phyloP scores from a whole-genome alignment of 176 grass and related monocot genomes.

The Tillandsia fasciculata region DNA sequence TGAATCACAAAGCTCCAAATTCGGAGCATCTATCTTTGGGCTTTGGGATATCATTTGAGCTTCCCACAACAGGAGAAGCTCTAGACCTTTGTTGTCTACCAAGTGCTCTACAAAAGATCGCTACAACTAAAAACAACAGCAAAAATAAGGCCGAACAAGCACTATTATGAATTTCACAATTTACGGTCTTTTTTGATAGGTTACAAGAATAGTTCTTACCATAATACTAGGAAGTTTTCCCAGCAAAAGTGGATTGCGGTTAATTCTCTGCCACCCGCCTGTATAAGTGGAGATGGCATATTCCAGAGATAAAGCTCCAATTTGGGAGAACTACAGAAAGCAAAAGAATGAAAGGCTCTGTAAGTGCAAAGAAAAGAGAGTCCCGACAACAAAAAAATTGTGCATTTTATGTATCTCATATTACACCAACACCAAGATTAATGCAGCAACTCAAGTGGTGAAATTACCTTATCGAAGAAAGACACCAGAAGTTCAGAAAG shows the following conservation, averaged over 20 bases:
- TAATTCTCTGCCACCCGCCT: constrained; percentile 33
- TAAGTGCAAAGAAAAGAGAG: constrained; percentile 7
- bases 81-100: not conserved
- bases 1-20: no score
- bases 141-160: not conserved
- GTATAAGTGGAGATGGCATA: constrained; percentile 63
- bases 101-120: not conserved
- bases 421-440: not conserved
- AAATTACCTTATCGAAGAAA: constrained; percentile 72
- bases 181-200: not conserved
- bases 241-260: constrained; percentile 26
- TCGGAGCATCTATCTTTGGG: no score
- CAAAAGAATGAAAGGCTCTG: constrained; percentile 10
- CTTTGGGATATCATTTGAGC: no score
- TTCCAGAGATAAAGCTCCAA: constrained; percentile 26
- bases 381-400: not conserved
- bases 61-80: no score
- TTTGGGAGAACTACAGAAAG: constrained; percentile 39
- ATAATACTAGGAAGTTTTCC: constrained; percentile 41
- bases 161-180: no score
- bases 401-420: not conserved
- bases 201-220: constrained; percentile 33
- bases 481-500: constrained; percentile 44
- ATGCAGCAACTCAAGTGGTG: not conserved
- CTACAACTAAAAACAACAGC: not conserved